Evolutionary conservation across 371 early-diverging fungal species (phyloP).

Genomic region (Nosema muscidifuracis): DNA sequence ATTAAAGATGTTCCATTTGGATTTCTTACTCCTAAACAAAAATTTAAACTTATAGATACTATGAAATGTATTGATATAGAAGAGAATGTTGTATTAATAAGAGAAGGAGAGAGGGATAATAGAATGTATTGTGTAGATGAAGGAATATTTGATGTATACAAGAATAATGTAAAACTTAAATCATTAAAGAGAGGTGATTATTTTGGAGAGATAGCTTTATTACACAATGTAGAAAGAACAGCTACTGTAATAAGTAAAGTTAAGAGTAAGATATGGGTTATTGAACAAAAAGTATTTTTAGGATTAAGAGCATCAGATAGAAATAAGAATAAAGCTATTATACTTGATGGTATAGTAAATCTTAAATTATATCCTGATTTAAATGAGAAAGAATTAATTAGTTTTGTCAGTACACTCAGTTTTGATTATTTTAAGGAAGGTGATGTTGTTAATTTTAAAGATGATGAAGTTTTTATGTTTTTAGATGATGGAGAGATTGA

Average conservation of each 20-base stretch:
- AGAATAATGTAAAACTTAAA: constrained; percentile 62
- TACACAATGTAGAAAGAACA: constrained; percentile 87
- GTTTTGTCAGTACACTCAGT: constrained; percentile 13
- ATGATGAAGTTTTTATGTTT: constrained; percentile 23
- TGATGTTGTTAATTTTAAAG: background rate
- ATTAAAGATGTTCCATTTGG: constrained; percentile 25
- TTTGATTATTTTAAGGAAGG: constrained; percentile 28
- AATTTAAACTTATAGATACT: constrained; percentile 51
- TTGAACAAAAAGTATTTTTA: constrained; percentile 49
- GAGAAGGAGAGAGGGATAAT: constrained; percentile 87
- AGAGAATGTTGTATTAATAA: constrained; percentile 71
- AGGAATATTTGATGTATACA: constrained; percentile 82
- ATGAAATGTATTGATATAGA: constrained; percentile 44
- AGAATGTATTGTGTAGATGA: constrained; percentile 89
- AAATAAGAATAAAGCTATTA: constrained; percentile 36
- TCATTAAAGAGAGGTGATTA: constrained; percentile 60
- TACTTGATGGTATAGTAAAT: constrained; percentile 31
- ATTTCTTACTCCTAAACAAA: constrained; percentile 51
- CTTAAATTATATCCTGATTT: constrained; percentile 23
- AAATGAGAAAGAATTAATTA: constrained; percentile 27
- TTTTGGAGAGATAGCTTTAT: constrained; percentile 86
- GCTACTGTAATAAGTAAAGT: constrained; percentile 73
- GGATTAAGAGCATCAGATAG: constrained; percentile 51
- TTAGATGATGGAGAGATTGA: background rate
- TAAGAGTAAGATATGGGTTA: constrained; percentile 78